Evolutionary conservation across 331 rosid genomes (phyloP), one percentile per base, ranked within the genome.

Genomic region (Cydonia oblonga): DNA sequence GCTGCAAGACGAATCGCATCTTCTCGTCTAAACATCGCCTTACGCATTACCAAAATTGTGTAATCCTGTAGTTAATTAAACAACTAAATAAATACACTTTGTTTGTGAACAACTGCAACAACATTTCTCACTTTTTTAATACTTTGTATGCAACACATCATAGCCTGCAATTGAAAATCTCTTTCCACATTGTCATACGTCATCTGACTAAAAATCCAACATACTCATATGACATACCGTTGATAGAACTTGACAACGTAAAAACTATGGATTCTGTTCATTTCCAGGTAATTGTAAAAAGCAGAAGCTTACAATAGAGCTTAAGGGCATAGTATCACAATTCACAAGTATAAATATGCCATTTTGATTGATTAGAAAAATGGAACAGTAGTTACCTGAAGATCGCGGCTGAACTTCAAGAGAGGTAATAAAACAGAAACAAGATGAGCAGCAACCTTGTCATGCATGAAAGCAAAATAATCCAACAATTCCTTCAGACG

Each of bases 21-120:
- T 71, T 82, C 86, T 70, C 74, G 72, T 61, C 78, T 66, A 62
- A 82, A 82, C 86, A 82, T 79, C 1, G 86, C 86, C 83, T 82
- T 82, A 25, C 83, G 83, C 78, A 82, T 32, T 22, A 75, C 83
- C 81, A 82, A 72, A 75, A 82, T 71, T 49, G 73, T 71, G 65
- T 82, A 82, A 63, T 75, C 73, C 86, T 82, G 81, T 60, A 62
- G 62, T 64, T 23, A 58, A 68, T 26, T 9, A 23, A 40, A 49
- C 28, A 53, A 30, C 15, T 23, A 8, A 32, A 62, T 60, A 35
- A 60, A 26, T 30, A 65, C 54, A 42, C 51, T 49, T 26, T 44
- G 30, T 57, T 28, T 9, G 5, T 3, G 22, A 53, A 28, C 46
- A 42, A 64, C 49, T 66, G 49, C 62, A 62, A 42, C 24, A 53